Base-by-base conservation (phyloP, 768 basidiomycete species). In the Exidia glandulosa region DNA sequence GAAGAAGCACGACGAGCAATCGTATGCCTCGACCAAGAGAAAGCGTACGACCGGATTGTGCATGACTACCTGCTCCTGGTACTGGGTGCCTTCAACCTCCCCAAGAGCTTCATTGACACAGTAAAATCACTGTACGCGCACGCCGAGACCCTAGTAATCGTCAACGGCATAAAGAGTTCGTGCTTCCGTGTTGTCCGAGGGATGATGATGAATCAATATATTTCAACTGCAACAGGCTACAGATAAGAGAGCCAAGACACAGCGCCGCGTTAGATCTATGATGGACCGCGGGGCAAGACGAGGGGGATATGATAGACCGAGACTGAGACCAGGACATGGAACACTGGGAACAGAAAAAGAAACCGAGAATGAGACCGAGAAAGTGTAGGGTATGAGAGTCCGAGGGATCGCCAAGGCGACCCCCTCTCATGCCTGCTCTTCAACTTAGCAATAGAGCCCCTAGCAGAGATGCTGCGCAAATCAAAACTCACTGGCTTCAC, bases 371-470 rank as follows among this genome's bases (percentile, higher is more conserved):
- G n/a, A n/a, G n/a, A n/a, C n/a, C n/a, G n/a, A n/a, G n/a, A n/a
- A n/a, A n/a, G n/a, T n/a, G n/a, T n/a, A n/a, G n/a, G n/a, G n/a
- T n/a, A n/a, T n/a, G n/a, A n/a, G n/a, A n/a, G n/a, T n/a, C n/a
- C n/a, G n/a, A n/a, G n/a, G n/a, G n/a, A n/a, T n/a, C 7, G 70
- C 10, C 76, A 77, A 55, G 74, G 73, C 0, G 73, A 76, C 63
- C 74, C 72, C 0, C 65, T 77, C 0, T 76, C 71, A 2, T 75
- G 76, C 61, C 68, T 76, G 0, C 68, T 76, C 0, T 77, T 74
- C 52, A 69, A 76, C 60, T 25, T 76, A 0, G 74, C n/a, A n/a
- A n/a, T n/a, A n/a, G 76, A 77, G 61, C 71, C 76, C 0, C 69
- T 78, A 0, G 74, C 73, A 0, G 31, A 59, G 5, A 62, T 78